These are phyloP conservation scores for Metschnikowia dekortorum DNA, from an alignment of 805 yeast genomes.

Conservation along the genomic window DNA sequence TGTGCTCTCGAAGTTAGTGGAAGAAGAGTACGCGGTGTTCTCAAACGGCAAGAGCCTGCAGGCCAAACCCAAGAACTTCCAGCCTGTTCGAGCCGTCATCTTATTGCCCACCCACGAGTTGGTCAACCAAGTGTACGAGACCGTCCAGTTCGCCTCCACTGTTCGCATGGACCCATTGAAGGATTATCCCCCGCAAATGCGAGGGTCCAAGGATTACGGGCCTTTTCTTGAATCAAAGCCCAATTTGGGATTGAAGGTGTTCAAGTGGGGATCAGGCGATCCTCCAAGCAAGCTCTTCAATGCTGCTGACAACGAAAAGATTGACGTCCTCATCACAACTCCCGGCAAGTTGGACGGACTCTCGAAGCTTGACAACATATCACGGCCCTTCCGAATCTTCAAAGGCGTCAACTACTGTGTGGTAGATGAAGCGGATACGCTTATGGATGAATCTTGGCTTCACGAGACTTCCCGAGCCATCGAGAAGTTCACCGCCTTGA, in stretches of 20 bases:
- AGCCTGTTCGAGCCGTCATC: constrained; percentile 61
- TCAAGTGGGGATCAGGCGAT: constrained; percentile 62
- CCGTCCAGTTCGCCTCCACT: constrained; percentile 31
- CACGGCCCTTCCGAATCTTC: constrained; percentile 35
- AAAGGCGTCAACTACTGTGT: constrained; percentile 55
- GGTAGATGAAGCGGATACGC: constrained; percentile 91
- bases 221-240: constrained; percentile 24
- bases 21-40: constrained; percentile 41
- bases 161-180: constrained; percentile 19
- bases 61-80: constrained; percentile 22
- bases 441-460: constrained; percentile 77
- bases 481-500: constrained; percentile 46
- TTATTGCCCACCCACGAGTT: constrained; percentile 87
- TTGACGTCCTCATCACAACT: constrained; percentile 81
- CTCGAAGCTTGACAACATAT: constrained; percentile 26
- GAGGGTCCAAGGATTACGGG: constrained; percentile 17
- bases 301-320: constrained; percentile 38
- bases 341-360: constrained; percentile 66
- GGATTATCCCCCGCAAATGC: constrained; percentile 14
- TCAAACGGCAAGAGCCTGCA: constrained; percentile 17
- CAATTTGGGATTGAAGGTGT: constrained; percentile 40
- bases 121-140: constrained; percentile 68
- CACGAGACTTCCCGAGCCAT: constrained; percentile 58
- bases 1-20: constrained; percentile 60
- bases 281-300: constrained; percentile 51